Conservation (phyloP, 2,329 filamentous ascomycete genomes). For the Rutstroemia sp. region DNA sequence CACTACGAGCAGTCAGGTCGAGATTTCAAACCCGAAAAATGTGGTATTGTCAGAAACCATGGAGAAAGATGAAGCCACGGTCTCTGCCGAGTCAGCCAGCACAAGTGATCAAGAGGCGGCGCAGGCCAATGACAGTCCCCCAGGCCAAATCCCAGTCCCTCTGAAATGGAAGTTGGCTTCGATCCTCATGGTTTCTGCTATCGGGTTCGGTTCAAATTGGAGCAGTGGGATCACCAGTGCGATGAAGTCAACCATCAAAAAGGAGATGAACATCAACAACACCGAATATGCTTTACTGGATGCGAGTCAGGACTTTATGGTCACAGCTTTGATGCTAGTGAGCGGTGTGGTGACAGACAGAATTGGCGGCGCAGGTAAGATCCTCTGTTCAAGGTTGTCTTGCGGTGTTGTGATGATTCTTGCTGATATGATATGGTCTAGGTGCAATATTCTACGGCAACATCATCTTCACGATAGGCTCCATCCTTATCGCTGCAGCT, state of each 20-base stretch:
- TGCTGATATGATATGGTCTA: not conserved
- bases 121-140: not conserved
- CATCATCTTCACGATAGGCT: constrained; percentile 48
- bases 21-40: not conserved
- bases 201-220: constrained; percentile 54
- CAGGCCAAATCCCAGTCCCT: constrained; percentile 13
- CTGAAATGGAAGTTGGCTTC: constrained; percentile 33
- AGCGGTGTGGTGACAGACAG: constrained; percentile 51
- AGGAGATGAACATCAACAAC: constrained; percentile 52
- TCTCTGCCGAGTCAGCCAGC: not conserved
- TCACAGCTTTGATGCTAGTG: constrained; percentile 44
- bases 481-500: constrained; percentile 51
- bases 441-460: constrained; percentile 52
- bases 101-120: not conserved
- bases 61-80: not conserved
- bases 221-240: constrained; percentile 52
- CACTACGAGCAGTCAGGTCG: not conserved
- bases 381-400: too few species aligned
- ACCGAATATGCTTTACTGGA: constrained; percentile 51
- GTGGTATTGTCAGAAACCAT: not conserved
- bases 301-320: constrained; percentile 56
- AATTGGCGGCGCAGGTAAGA: constrained; percentile 47
- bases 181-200: constrained; percentile 43
- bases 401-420: too few species aligned
- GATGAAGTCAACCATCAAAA: constrained; percentile 55